A percentile compares a stretch with the other conserved stretches of the same genome.
These are phyloP conservation scores for Trichosporon sp. DNA, from an alignment of 1,284 basidiomycete species.

Conservation along the genomic window DNA sequence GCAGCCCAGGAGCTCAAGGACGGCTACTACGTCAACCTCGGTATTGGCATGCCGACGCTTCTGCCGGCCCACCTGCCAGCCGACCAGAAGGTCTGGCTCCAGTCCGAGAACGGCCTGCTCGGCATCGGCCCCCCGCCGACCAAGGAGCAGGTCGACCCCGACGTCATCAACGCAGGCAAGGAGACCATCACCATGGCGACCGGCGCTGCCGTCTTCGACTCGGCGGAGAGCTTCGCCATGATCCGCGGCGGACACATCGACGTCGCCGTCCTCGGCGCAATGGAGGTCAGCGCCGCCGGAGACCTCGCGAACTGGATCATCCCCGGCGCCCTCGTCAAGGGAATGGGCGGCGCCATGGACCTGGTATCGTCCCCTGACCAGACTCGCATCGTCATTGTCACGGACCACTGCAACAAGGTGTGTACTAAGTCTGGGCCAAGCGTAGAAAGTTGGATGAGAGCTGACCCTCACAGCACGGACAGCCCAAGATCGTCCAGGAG, in stretches of 20 bases:
- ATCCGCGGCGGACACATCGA: constrained; percentile 90
- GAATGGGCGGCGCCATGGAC: constrained; percentile 87
- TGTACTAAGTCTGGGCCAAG: background rate
- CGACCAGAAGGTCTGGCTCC: constrained; percentile 74
- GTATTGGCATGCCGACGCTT: constrained; percentile 79
- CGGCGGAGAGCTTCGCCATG: constrained; percentile 86
- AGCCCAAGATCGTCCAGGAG: constrained; percentile 73
- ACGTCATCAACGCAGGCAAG: constrained; percentile 88
- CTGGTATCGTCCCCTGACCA: constrained; percentile 12
- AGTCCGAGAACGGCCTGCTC: constrained; percentile 87
- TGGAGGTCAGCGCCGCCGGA: constrained; percentile 83
- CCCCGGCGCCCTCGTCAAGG: constrained; percentile 79
- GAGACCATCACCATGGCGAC: constrained; percentile 83
- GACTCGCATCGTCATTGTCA: constrained; percentile 64
- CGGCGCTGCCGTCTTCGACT: constrained; percentile 85
- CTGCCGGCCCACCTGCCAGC: constrained; percentile 71
- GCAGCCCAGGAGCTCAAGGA: constrained; percentile 83
- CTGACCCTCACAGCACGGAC: constrained; percentile 49
- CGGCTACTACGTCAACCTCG: constrained; percentile 71
- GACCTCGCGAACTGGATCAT: constrained; percentile 98
- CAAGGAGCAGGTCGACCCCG: constrained; percentile 70
- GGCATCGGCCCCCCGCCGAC: constrained; percentile 90
- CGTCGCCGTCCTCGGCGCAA: constrained; percentile 71
- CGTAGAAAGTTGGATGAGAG: constrained; percentile 39
- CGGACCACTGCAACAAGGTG: constrained; percentile 62